A percentile compares a stretch with the other conserved stretches of the same genome.
phyloP scores from a whole-genome alignment of 2,329 filamentous ascomycete species.

The Pyrenophora graminea region DNA sequence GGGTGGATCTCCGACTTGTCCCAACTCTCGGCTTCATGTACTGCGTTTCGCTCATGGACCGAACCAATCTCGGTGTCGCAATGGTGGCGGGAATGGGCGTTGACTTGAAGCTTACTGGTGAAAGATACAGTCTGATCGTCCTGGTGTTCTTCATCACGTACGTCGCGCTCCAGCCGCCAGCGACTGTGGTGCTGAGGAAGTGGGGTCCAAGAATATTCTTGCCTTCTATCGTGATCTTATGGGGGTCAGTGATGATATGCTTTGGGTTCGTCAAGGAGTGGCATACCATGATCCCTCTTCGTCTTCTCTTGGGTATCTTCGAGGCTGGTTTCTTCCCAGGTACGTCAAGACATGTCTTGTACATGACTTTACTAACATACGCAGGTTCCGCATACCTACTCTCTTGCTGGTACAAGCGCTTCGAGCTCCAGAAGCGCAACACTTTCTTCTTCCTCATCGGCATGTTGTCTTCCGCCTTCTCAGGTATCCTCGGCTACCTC shows the following conservation, averaged over 20 bases:
- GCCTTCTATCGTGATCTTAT: slow-evolving; percentile 24
- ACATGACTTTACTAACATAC: slow-evolving; percentile 1
- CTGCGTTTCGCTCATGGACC: slow-evolving; percentile 46
- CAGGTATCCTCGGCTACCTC: slow-evolving; percentile 32
- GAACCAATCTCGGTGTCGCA: slow-evolving; percentile 46
- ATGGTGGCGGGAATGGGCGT: slow-evolving; percentile 38
- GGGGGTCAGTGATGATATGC: slow-evolving; percentile 31
- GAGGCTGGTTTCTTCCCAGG: slow-evolving; percentile 38
- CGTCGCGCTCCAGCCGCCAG: slow-evolving; percentile 28
- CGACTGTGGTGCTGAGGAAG: slow-evolving; percentile 29
- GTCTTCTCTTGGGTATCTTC: slow-evolving; percentile 30
- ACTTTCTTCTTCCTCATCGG: slow-evolving; percentile 57
- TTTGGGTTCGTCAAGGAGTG: slow-evolving; percentile 33
- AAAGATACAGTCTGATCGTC: slow-evolving; percentile 29
- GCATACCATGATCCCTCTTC: slow-evolving; percentile 28
- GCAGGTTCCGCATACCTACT: slow-evolving; percentile 53
- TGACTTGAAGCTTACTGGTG: slow-evolving; percentile 36
- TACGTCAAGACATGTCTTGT: neutral
- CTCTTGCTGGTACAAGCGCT: slow-evolving; percentile 63
- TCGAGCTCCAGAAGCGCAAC: slow-evolving; percentile 60
- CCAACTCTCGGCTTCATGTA: slow-evolving; percentile 49
- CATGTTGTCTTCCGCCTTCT: slow-evolving; percentile 32
- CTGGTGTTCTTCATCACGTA: slow-evolving; percentile 36
- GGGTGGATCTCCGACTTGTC: slow-evolving; percentile 46
- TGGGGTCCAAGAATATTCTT: slow-evolving; percentile 30